Percentiles rank a stretch among this genome's conserved stretches.
phyloP scores from a whole-genome alignment of 2,329 filamentous ascomycete species.

The Paecilomyces fulvus region DNA sequence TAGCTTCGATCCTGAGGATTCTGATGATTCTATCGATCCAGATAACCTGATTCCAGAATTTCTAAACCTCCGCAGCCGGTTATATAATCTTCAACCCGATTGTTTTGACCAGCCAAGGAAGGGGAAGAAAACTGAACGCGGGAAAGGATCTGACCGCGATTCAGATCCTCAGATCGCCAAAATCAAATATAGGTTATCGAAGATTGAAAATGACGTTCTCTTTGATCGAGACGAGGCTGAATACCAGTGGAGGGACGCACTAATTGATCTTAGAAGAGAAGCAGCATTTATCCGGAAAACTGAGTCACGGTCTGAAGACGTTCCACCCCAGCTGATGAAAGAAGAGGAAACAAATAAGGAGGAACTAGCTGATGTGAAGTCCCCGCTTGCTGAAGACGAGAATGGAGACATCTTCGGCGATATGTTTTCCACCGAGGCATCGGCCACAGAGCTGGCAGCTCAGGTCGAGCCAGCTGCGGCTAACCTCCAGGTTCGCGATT shows the following conservation, averaged over 20 bases:
- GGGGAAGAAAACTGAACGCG: conserved; percentile 32
- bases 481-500: conserved; percentile 60
- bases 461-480: conserved; percentile 22
- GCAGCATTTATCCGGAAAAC: conserved; percentile 30
- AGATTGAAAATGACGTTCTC: conserved; percentile 68
- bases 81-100: conserved; percentile 55
- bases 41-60: conserved; percentile 69
- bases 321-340: conserved; percentile 6
- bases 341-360: conserved; percentile 9
- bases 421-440: conserved; percentile 45
- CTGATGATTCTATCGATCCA: conserved; percentile 63
- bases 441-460: conserved; percentile 34
- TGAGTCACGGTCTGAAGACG: conserved; percentile 44
- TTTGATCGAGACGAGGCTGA: conserved; percentile 63
- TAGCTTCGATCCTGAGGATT: conserved; percentile 24
- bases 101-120: conserved; percentile 36
- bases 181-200: conserved; percentile 63
- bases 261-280: conserved; percentile 54
- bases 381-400: conserved; percentile 32
- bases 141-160: conserved; percentile 10
- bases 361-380: conserved; percentile 11
- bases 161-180: conserved; percentile 48
- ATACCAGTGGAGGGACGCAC: conserved; percentile 54
- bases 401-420: conserved; percentile 44
- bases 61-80: conserved; percentile 61